Conservation (phyloP, 2,329 filamentous ascomycete genomes). For the Passalora sequoiae region DNA sequence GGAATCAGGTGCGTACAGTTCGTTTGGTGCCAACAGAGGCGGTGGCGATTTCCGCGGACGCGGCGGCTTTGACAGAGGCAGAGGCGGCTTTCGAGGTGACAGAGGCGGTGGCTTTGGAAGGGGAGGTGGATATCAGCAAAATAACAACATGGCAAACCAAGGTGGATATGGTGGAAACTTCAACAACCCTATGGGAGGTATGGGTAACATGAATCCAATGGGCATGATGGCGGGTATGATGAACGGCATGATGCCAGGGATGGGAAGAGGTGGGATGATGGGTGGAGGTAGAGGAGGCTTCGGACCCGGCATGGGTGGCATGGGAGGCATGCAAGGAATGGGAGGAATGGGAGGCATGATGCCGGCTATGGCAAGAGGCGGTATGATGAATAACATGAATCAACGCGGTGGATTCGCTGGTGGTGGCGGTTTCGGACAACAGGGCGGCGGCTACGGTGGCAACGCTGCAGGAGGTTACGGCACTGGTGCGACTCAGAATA, state of each 20-base stretch:
- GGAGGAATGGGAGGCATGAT: conserved; percentile 39
- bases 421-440: conserved; percentile 39
- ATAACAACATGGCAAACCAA: conserved; percentile 22
- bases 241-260: conserved; percentile 32
- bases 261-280: conserved; percentile 39
- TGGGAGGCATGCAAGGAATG: conserved; percentile 32
- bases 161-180: conserved; percentile 22
- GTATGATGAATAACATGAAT: conserved; percentile 6
- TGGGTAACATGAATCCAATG: conserved; percentile 19
- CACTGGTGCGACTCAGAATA: no score
- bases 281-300: conserved; percentile 39
- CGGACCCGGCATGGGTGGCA: conserved; percentile 42
- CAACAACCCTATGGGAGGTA: conserved; percentile 36
- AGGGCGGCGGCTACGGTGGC: conserved; percentile 52
- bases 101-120: conserved; percentile 17
- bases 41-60: conserved; percentile 41
- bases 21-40: conserved; percentile 41
- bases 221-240: conserved; percentile 32
- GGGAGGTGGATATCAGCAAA: conserved; percentile 17
- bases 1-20: conserved; percentile 33
- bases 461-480: no score
- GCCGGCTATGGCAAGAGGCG: conserved; percentile 24
- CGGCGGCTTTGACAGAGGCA: conserved; percentile 26
- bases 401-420: conserved; percentile 19
- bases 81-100: conserved; percentile 27